Conservation (phyloP, 139 green algal genomes). For the Zygnema circumcarinatum region DNA sequence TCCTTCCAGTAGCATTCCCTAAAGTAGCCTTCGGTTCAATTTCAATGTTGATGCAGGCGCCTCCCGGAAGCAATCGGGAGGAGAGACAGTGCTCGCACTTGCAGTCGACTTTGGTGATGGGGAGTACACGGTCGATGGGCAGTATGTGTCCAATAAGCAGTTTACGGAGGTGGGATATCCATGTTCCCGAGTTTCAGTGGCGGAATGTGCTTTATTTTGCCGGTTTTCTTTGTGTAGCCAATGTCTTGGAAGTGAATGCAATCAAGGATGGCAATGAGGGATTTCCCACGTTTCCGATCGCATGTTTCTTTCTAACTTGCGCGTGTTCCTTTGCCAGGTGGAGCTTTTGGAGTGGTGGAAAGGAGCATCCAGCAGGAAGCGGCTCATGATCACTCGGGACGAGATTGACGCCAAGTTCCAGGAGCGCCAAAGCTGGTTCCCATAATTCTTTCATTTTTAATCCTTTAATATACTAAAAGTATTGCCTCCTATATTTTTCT, state of each 20-base stretch:
- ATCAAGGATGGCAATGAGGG: too few relatives aligned
- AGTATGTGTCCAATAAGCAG: conserved; percentile 47
- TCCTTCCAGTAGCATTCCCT: background rate
- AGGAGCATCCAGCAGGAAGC: background rate
- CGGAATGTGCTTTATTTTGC: too few relatives aligned
- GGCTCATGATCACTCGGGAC: background rate
- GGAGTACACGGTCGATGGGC: conserved; percentile 38
- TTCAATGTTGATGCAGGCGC: background rate
- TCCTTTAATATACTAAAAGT: too few relatives aligned
- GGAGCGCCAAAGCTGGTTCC: background rate
- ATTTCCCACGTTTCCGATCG: too few relatives aligned
- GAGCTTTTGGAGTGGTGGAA: conserved; percentile 19
- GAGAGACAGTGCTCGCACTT: background rate
- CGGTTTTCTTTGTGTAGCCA: too few relatives aligned
- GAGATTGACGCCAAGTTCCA: conserved; percentile 13
- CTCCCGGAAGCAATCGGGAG: background rate
- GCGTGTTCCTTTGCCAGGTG: background rate
- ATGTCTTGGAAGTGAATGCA: too few relatives aligned
- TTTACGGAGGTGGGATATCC: conserved; percentile 32
- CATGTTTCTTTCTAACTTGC: too few relatives aligned
- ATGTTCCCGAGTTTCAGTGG: too few relatives aligned
- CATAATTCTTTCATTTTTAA: too few relatives aligned
- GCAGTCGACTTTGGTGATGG: conserved; percentile 34
- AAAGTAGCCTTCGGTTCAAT: background rate
- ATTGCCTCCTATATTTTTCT: too few relatives aligned